These are phyloP conservation scores for Daldinia caldariorum DNA, from an alignment of 495 filamentous ascomycete genomes.

Conservation along the genomic window DNA sequence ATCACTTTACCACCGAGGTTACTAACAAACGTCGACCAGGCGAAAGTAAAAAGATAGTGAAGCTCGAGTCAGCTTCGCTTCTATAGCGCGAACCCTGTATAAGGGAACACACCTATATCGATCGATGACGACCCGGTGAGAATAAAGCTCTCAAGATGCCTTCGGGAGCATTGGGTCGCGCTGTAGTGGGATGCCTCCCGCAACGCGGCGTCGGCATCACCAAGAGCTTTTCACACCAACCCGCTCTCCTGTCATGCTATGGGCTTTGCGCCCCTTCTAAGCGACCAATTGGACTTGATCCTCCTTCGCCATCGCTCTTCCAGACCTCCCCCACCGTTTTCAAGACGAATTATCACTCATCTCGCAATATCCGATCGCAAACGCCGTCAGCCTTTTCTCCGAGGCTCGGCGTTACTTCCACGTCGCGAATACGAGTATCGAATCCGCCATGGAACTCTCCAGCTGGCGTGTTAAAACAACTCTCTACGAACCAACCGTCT, in stretches of 20 bases:
- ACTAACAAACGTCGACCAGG: slow-evolving; percentile 15
- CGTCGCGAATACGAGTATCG: slow-evolving; percentile 17
- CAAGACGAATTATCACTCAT: slow-evolving; percentile 16
- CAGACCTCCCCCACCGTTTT: slow-evolving; percentile 13
- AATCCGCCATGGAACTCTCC: slow-evolving; percentile 29
- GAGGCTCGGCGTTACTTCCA: slow-evolving; percentile 41
- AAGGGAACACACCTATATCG: slow-evolving; percentile 13
- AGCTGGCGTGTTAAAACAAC: slow-evolving; percentile 18
- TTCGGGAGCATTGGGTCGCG: slow-evolving; percentile 42
- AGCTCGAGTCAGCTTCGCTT: slow-evolving; percentile 33
- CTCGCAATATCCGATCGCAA: slow-evolving; percentile 28
- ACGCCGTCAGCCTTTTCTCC: slow-evolving; percentile 32
- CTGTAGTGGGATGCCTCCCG: slow-evolving; percentile 30
- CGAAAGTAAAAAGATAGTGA: slow-evolving; percentile 22
- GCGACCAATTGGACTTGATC: slow-evolving; percentile 18
- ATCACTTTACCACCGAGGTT: slow-evolving; percentile 12
- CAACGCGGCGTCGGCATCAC: slow-evolving; percentile 39
- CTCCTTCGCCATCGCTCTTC: slow-evolving; percentile 8
- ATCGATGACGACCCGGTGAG: slow-evolving; percentile 38
- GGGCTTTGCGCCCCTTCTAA: slow-evolving; percentile 17
- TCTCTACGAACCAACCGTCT: slow-evolving; percentile 20
- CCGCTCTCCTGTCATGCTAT: slow-evolving; percentile 12
- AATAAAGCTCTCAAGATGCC: slow-evolving; percentile 43
- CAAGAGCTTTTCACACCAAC: slow-evolving; percentile 28
- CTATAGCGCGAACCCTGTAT: slow-evolving; percentile 28